A percentile compares a stretch with the other conserved stretches of the same genome.
phyloP scores from a whole-genome alignment of 1,284 basidiomycete genomes.

The Pulveroboletus sp. region DNA sequence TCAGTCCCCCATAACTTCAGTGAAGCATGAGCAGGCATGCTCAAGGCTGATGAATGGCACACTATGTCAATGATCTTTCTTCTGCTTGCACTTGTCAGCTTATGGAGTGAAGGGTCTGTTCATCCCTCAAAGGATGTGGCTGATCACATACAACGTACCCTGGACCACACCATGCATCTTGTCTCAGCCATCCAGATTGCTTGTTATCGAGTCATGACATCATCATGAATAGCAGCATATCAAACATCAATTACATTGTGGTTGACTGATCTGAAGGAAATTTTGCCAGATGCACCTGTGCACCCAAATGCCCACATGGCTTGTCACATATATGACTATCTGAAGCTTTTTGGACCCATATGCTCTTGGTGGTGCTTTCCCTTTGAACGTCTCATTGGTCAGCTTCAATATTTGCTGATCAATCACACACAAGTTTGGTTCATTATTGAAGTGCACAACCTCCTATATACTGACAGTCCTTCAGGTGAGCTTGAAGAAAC shows the following conservation, averaged over 20 bases:
- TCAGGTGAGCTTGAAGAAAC: too few species aligned
- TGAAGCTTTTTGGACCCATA: slow-evolving; percentile 11
- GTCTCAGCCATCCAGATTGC: slow-evolving; percentile 11
- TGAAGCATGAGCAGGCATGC: not conserved
- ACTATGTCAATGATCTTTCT: not conserved
- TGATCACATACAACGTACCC: not conserved
- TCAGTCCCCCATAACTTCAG: not conserved
- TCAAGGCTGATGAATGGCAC: not conserved
- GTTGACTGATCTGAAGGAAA: not conserved
- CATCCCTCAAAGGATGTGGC: not conserved
- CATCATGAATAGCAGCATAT: not conserved
- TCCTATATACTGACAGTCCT: too few species aligned
- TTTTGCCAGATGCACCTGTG: not conserved
- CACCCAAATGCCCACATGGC: not conserved
- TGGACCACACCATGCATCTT: slow-evolving; percentile 16
- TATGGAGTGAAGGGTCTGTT: not conserved
- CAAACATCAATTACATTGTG: not conserved
- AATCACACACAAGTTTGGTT: slow-evolving; percentile 2
- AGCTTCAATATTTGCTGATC: not conserved
- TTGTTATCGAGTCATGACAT: slow-evolving; percentile 11
- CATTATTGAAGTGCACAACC: too few species aligned
- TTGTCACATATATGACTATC: slow-evolving; percentile 9
- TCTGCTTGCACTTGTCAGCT: not conserved
- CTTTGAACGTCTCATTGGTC: slow-evolving; percentile 6
- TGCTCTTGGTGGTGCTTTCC: slow-evolving; percentile 16